Percentiles rank a stretch among this genome's conserved stretches.
Conservation (phyloP, 2,329 filamentous ascomycete species). For the Aureobasidium sp. region DNA sequence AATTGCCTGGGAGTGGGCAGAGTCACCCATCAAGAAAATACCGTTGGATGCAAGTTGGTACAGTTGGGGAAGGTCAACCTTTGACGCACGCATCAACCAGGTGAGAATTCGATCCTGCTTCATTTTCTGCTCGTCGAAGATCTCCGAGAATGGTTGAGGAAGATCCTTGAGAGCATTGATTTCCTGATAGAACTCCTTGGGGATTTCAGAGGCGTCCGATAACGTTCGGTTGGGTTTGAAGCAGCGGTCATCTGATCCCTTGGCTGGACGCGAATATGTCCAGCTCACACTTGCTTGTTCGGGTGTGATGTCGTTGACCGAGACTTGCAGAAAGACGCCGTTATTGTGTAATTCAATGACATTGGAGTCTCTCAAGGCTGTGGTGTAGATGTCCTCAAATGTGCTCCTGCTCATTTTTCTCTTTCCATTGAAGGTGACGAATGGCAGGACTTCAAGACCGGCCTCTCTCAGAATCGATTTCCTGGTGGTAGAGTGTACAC, state of each 20-base stretch:
- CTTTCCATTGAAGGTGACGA: constrained; percentile 29
- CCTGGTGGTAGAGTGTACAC: constrained; percentile 29
- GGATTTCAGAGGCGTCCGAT: constrained; percentile 26
- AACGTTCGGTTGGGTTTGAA: constrained; percentile 27
- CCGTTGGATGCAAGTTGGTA: constrained; percentile 19
- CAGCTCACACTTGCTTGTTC: constrained; percentile 29
- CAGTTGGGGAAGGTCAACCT: constrained; percentile 16
- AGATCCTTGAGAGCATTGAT: constrained; percentile 21
- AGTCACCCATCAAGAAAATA: constrained; percentile 30
- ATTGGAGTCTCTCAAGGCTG: constrained; percentile 16
- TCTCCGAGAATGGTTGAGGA: constrained; percentile 22
- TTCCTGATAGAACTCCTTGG: constrained; percentile 29
- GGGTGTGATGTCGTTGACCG: constrained; percentile 22
- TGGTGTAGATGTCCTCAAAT: constrained; percentile 15
- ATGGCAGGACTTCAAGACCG: constrained; percentile 27
- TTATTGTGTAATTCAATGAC: constrained; percentile 20
- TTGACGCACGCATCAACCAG: constrained; percentile 33
- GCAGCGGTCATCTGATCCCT: constrained; percentile 22
- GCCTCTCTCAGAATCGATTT: constrained; percentile 20
- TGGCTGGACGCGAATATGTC: constrained; percentile 30
- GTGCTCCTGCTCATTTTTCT: constrained; percentile 17
- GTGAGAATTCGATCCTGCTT: constrained; percentile 28
- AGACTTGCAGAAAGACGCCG: constrained; percentile 24
- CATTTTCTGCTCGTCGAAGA: constrained; percentile 27
- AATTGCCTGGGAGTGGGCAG: constrained; percentile 32